Evolutionary conservation across 2,329 filamentous ascomycete species (phyloP).

Genomic region (Botrytis elliptica): DNA sequence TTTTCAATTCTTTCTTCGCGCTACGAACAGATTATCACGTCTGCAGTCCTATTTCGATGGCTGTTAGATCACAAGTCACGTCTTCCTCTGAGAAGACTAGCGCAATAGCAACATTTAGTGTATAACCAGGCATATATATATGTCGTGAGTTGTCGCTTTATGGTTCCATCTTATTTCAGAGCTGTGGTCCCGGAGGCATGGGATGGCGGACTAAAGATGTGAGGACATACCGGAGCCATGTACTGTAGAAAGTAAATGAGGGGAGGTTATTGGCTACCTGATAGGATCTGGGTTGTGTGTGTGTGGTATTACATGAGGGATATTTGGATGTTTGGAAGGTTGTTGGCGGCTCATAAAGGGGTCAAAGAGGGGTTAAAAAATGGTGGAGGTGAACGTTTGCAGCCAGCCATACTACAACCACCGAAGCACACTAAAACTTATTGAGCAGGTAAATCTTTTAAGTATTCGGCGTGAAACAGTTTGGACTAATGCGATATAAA

Average conservation of each 20-base stretch:
- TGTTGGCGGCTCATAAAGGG: not conserved
- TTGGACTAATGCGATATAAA: not conserved
- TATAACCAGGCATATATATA: constrained; percentile 27
- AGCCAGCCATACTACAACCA: not conserved
- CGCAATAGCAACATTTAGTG: constrained; percentile 47
- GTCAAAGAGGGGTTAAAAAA: not conserved
- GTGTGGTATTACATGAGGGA: constrained; percentile 13
- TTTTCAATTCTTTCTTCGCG: constrained; percentile 37
- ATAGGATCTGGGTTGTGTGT: not conserved
- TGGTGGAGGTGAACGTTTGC: not conserved
- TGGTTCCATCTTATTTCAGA: constrained; percentile 50
- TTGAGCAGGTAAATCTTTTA: not conserved
- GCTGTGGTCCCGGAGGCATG: constrained; percentile 50
- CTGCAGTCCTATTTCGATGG: constrained; percentile 46
- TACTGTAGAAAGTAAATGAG: not conserved
- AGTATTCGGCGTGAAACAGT: not conserved
- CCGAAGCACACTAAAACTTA: not conserved
- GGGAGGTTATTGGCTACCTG: not conserved
- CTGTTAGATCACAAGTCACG: constrained; percentile 52
- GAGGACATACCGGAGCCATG: constrained; percentile 44
- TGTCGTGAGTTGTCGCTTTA: constrained; percentile 31
- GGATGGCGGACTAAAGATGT: constrained; percentile 56
- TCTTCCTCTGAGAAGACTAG: constrained; percentile 39
- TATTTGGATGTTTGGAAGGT: not conserved
- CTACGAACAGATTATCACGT: constrained; percentile 55